Percentiles rank a stretch among this genome's conserved stretches.
Conservation (phyloP, 1,139 yeast species). For the Debaryomyces coudertii region DNA sequence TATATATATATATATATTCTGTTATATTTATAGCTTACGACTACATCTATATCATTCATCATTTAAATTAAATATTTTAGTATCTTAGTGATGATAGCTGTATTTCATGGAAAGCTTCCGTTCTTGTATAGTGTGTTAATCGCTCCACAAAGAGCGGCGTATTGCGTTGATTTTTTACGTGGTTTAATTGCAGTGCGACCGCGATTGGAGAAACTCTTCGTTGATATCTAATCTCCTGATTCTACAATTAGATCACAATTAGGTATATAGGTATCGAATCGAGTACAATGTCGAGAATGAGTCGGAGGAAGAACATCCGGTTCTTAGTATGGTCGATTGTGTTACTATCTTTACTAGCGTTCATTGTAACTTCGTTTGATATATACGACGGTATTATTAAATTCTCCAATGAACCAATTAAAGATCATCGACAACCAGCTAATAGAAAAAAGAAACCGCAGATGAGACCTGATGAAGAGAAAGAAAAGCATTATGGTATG, state of each 20-base stretch:
- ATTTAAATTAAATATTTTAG: no score
- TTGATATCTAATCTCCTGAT: background rate
- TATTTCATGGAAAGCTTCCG: no score
- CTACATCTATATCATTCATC: no score
- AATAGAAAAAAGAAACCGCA: background rate
- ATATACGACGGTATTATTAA: slow-evolving; percentile 3
- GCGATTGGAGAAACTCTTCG: slow-evolving; percentile 2
- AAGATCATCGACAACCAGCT: background rate
- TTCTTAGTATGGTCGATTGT: slow-evolving; percentile 4
- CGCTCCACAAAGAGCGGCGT: no score
- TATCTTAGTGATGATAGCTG: no score
- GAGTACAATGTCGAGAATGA: slow-evolving; percentile 6
- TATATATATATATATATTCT: no score
- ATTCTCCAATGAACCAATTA: slow-evolving; percentile 2
- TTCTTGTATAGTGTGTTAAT: no score
- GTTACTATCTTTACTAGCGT: slow-evolving; percentile 2
- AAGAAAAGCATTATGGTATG: background rate
- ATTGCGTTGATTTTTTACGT: slow-evolving; percentile 8
- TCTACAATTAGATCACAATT: background rate
- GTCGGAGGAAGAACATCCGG: slow-evolving; percentile 8
- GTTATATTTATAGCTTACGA: no score
- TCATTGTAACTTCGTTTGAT: slow-evolving; percentile 6
- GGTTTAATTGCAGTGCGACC: slow-evolving; percentile 4
- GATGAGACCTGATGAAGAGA: background rate
- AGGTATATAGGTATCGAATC: background rate